These are phyloP conservation scores for Epichloe aotearoae DNA, from an alignment of 2,329 filamentous ascomycete genomes.

Conservation along the genomic window DNA sequence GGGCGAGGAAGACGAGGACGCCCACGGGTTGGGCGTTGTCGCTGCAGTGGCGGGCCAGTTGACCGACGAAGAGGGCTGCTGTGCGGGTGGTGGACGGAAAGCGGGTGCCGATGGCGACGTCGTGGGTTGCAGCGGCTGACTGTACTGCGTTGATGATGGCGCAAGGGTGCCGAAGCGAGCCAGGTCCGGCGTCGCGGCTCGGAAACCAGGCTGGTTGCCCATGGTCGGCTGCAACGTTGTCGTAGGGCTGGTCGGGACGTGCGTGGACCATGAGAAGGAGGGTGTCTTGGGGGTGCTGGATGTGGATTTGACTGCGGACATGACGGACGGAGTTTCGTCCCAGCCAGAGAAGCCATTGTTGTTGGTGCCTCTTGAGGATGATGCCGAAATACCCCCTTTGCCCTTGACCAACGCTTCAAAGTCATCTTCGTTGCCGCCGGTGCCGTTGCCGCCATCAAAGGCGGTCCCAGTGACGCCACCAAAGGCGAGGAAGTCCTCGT, in stretches of 20 bases:
- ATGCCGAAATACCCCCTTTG: constrained; percentile 19
- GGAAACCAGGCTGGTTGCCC: constrained; percentile 25
- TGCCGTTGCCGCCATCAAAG: constrained; percentile 31
- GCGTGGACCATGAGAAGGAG: constrained; percentile 53
- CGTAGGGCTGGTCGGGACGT: constrained; percentile 27
- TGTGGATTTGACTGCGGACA: constrained; percentile 21
- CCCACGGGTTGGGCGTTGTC: constrained; percentile 35
- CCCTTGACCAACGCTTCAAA: constrained; percentile 88
- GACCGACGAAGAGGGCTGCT: constrained; percentile 23
- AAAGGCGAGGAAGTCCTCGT: constrained; percentile 58
- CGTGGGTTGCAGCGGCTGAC: constrained; percentile 42
- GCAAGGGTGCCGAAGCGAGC: constrained; percentile 40
- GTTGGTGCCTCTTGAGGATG: constrained; percentile 20
- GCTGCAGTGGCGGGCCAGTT: constrained; percentile 36
- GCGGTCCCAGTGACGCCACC: constrained; percentile 50
- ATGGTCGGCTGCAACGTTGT: constrained; percentile 15
- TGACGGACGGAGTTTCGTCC: constrained; percentile 28
- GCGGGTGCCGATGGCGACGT: constrained; percentile 15
- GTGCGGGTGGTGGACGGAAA: constrained; percentile 13
- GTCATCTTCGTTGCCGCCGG: constrained; percentile 50
- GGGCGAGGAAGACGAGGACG: constrained; percentile 16
- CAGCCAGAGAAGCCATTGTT: constrained; percentile 34
- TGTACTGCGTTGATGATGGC: constrained; percentile 49
- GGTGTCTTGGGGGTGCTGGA: constrained; percentile 29
- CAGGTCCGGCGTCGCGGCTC: constrained; percentile 48